Conservation (phyloP, 306 rosid genomes). For the Vigna unguiculata region DNA sequence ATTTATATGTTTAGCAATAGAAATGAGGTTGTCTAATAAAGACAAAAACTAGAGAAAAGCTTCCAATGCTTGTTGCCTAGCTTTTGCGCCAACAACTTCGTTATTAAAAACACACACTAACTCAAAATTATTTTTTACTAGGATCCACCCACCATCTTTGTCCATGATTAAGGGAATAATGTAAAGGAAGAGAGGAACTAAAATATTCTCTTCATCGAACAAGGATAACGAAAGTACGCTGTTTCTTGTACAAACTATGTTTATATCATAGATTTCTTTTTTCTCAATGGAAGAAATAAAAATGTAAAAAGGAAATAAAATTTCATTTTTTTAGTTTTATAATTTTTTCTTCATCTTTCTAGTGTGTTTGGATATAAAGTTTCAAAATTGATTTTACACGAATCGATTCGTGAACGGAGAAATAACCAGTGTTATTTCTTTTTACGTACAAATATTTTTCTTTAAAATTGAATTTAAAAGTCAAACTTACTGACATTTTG, state of each 20-base stretch:
- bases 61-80: background rate
- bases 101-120: background rate
- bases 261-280: background rate
- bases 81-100: background rate
- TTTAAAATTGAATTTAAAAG: too few species aligned
- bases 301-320: too few species aligned
- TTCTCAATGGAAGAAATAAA: background rate
- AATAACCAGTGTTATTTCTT: too few species aligned
- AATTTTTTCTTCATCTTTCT: too few species aligned
- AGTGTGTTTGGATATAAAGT: too few species aligned
- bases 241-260: background rate
- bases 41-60: background rate
- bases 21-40: background rate
- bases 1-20: background rate
- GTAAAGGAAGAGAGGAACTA: too few species aligned
- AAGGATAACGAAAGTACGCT: background rate
- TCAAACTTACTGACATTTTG: too few species aligned
- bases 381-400: too few species aligned
- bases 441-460: too few species aligned
- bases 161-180: background rate
- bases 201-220: constrained; percentile 6
- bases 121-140: background rate
- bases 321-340: too few species aligned
- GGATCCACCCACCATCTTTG: background rate
- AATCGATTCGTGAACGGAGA: too few species aligned